A percentile compares a stretch with the other conserved stretches of the same genome.
Conservation (phyloP, 1,284 basidiomycete genomes). For the Baeospora myosura region DNA sequence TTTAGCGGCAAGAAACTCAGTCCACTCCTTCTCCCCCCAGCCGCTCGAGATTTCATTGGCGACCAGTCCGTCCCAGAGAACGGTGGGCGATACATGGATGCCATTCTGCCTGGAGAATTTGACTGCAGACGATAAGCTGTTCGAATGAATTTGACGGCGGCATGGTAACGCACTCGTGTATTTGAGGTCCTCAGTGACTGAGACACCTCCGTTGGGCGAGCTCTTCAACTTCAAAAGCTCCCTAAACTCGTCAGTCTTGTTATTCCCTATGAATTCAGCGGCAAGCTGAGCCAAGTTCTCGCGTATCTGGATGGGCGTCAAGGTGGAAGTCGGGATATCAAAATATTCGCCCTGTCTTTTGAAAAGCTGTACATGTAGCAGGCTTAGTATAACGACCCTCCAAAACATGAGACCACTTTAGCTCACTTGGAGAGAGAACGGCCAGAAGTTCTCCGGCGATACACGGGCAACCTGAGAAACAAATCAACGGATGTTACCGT, state of each 20-base stretch:
- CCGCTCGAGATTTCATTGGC: conserved; percentile 75
- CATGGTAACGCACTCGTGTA: conserved; percentile 55
- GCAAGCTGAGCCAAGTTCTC: conserved; percentile 65
- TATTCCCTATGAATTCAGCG: conserved; percentile 37
- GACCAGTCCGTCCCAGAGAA: conserved; percentile 79
- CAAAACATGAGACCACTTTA: neutral
- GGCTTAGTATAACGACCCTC: conserved; percentile 7
- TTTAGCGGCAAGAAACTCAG: conserved; percentile 68
- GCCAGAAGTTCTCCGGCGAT: conserved; percentile 74
- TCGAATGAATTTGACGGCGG: neutral
- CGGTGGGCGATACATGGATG: conserved; percentile 88
- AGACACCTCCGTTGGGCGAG: conserved; percentile 67
- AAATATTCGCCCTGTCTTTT: conserved; percentile 71
- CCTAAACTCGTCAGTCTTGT: conserved; percentile 44
- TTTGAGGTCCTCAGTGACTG: conserved; percentile 79
- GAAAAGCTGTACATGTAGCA: conserved; percentile 50
- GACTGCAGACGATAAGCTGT: conserved; percentile 33
- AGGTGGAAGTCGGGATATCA: conserved; percentile 66
- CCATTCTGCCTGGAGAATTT: conserved; percentile 89
- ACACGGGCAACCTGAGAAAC: conserved; percentile 47
- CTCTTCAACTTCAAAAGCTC: conserved; percentile 61
- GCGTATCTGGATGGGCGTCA: conserved; percentile 70
- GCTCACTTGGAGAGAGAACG: conserved; percentile 61
- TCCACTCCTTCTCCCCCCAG: conserved; percentile 84
- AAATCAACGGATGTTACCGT: conserved; percentile 1